Base-by-base conservation (phyloP, 495 filamentous ascomycete species). In the Collariella sp. region DNA sequence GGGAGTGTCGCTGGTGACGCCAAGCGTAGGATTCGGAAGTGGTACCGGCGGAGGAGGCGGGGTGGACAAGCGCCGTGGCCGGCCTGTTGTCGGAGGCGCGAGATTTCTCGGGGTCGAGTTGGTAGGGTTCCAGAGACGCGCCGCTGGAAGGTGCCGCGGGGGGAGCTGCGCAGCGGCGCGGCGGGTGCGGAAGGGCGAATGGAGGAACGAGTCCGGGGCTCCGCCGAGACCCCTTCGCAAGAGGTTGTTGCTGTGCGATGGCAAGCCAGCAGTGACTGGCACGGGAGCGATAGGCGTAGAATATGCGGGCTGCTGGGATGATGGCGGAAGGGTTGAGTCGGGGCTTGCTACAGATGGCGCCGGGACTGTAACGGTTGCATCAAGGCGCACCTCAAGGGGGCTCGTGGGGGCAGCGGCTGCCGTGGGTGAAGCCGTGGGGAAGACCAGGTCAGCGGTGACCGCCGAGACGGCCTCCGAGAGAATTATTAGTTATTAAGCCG, bases 101-200 rank as follows among this genome's bases (percentile, higher is more conserved):
- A 70, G 68, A 42, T 65, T 52, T 62, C 78, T 68, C 44, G 80
- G 81, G 5, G 80, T 81, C 39, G 77, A 83, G 63, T 84, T 84
- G 52, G 79, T 76, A 26, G 81, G 81, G 58, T 84, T 84, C 79
- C 80, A 83, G 53, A 84, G 73, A 19, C 81, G 76, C 35, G 76
- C 71, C 19, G 77, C 68, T 7, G 72, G 65, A 34, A 61, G 61
- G 31, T 62, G 68, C 35, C 69, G 67, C 19, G 70, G 62, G 33
- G 65, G 67, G 35, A 61, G 63, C 38, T 64, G 58, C 5, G 52
- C 54, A 41, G 59, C 57, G 54, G 61, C 64, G 38, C 62, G 60
- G 56, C 68, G 68, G 60, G 63, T 74, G 54, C 72, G 75, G 54
- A 80, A 76, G 48, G 75, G 73, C 19, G 73, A 69, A 49, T 66